These are phyloP conservation scores for Lenwebbia sp. DNA, from an alignment of 345 rosid genomes.

Conservation along the genomic window DNA sequence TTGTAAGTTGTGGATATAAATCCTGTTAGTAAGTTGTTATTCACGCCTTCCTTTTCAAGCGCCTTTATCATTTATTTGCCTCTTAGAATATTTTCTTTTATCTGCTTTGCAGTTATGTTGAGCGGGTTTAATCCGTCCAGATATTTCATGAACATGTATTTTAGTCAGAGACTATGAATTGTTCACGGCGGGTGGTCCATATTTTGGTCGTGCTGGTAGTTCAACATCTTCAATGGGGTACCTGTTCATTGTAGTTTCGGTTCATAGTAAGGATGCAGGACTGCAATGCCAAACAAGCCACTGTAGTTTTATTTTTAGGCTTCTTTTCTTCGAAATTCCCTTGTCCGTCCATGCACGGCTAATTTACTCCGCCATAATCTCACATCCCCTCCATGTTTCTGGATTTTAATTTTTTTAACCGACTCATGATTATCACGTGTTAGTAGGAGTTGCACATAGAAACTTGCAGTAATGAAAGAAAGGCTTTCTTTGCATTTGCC, in stretches of 20 bases:
- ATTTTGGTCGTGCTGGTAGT: background rate
- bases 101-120: constrained; percentile 61
- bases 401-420: background rate
- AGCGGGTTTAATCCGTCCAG: constrained; percentile 97
- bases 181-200: constrained; percentile 3
- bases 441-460: background rate
- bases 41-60: background rate
- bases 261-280: background rate
- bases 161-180: constrained; percentile 62
- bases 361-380: background rate
- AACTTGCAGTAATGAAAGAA: background rate
- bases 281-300: background rate
- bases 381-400: background rate
- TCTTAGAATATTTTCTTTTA: background rate
- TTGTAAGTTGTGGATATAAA: constrained; percentile 39
- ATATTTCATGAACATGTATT: constrained; percentile 87
- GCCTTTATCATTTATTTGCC: background rate
- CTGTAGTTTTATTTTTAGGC: background rate
- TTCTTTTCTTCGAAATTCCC: background rate
- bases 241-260: background rate
- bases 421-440: background rate
- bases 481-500: background rate
- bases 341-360: background rate
- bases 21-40: background rate
- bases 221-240: background rate